Conservation (phyloP, 352 stramenopile genomes). For the Pythium sukuiense region DNA sequence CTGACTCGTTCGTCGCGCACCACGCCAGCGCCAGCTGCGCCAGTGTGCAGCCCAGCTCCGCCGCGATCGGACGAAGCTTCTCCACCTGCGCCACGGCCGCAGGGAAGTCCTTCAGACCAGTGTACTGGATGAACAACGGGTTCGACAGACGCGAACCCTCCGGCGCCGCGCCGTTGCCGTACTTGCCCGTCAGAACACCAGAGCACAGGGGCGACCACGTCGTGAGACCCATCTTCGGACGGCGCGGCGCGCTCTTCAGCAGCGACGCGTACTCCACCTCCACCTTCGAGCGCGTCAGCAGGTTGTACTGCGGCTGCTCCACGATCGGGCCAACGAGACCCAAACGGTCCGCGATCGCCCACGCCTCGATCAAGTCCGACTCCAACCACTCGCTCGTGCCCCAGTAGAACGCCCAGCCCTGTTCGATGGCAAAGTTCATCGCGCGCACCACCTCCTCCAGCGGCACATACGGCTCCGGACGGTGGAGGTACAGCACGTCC, state of each 20-base stretch:
- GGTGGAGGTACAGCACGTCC: not conserved
- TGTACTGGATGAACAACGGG: too few species aligned
- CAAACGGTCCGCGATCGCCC: not conserved
- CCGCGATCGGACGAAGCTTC: too few species aligned
- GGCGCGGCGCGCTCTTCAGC: constrained; percentile 39
- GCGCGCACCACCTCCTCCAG: not conserved
- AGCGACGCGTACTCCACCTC: constrained; percentile 53
- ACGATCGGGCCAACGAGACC: constrained; percentile 35
- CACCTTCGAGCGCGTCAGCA: constrained; percentile 50
- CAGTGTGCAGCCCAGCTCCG: too few species aligned
- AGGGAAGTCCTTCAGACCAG: too few species aligned
- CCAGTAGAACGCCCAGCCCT: too few species aligned
- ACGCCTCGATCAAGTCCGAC: not conserved
- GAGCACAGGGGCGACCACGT: constrained; percentile 20
- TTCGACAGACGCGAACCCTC: too few species aligned
- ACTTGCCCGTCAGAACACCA: constrained; percentile 59
- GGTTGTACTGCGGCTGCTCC: constrained; percentile 59
- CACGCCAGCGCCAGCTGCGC: too few species aligned
- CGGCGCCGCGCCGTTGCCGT: constrained; percentile 38
- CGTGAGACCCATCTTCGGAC: constrained; percentile 19
- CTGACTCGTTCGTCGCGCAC: too few species aligned
- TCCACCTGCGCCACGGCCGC: too few species aligned
- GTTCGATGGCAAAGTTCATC: not conserved
- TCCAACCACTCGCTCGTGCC: not conserved
- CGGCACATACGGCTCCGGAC: not conserved